Evolutionary conservation across 1,284 basidiomycete genomes (phyloP).

Genomic region (Ceratobasidium theobromae): DNA sequence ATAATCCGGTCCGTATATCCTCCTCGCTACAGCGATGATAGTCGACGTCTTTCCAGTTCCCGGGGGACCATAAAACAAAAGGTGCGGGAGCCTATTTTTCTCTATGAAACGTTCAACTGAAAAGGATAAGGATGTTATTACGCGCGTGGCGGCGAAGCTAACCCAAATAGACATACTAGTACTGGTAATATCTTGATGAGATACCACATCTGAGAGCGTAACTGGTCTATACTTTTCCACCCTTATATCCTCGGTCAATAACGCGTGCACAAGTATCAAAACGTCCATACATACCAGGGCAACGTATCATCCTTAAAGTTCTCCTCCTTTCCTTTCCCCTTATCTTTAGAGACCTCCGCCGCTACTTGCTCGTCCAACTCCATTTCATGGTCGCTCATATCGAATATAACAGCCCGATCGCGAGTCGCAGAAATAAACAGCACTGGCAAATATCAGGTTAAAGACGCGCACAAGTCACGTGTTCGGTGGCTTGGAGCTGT

Average conservation of each 20-base stretch:
- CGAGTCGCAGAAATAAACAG: no score
- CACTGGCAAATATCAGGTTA: not conserved
- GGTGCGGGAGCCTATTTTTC: slow-evolving; percentile 90
- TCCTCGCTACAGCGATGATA: slow-evolving; percentile 92
- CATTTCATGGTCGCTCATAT: slow-evolving; percentile 30
- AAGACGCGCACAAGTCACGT: slow-evolving; percentile 25
- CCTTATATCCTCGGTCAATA: slow-evolving; percentile 51
- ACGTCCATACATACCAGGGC: slow-evolving; percentile 59
- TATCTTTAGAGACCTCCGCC: slow-evolving; percentile 40
- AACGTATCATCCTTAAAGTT: slow-evolving; percentile 57
- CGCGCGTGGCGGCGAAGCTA: no score
- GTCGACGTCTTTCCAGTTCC: slow-evolving; percentile 98
- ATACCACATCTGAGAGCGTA: slow-evolving; percentile 87
- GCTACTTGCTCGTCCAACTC: slow-evolving; percentile 29
- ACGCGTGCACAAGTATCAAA: slow-evolving; percentile 12
- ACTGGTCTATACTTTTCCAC: slow-evolving; percentile 94
- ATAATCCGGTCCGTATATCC: slow-evolving; percentile 84
- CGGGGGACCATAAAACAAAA: slow-evolving; percentile 97
- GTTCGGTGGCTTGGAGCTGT: not conserved
- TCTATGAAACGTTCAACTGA: slow-evolving; percentile 95
- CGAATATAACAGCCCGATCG: no score
- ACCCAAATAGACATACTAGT: slow-evolving; percentile 74
- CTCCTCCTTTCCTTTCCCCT: slow-evolving; percentile 70
- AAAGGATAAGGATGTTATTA: not conserved
- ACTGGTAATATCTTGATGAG: slow-evolving; percentile 88